Evolutionary conservation across 2,329 filamentous ascomycete species (phyloP).

Genomic region (Hypoxylon sp.): DNA sequence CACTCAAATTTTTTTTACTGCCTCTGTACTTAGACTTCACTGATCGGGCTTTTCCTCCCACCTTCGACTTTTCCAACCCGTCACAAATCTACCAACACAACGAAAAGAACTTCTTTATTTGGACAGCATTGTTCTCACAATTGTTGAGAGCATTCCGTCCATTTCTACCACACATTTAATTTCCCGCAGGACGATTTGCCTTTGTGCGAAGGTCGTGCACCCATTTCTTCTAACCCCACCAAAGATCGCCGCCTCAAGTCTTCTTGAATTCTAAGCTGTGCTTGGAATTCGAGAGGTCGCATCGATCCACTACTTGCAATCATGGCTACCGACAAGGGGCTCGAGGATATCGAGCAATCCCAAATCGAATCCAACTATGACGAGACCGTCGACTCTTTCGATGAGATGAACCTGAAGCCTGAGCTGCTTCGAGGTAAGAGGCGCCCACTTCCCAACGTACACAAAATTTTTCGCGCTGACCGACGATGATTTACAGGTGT

Average conservation of each 20-base stretch:
- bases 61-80: conserved; percentile 48
- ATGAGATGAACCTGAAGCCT: conserved; percentile 96
- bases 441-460: conserved; percentile 41
- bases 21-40: conserved; percentile 32
- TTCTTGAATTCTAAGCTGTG: conserved; percentile 81
- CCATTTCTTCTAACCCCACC: conserved; percentile 56
- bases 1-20: conserved; percentile 55
- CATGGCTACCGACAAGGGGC: conserved; percentile 98
- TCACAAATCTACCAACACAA: conserved; percentile 44
- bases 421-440: conserved; percentile 92
- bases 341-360: conserved; percentile 82
- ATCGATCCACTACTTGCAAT: conserved; percentile 76
- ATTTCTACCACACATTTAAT: conserved; percentile 47
- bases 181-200: conserved; percentile 50
- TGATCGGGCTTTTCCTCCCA: conserved; percentile 47
- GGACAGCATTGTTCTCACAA: conserved; percentile 49
- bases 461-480: conserved; percentile 33
- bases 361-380: conserved; percentile 99
- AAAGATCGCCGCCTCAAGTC: conserved; percentile 53
- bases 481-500: conserved; percentile 71
- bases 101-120: conserved; percentile 29
- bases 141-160: conserved; percentile 50
- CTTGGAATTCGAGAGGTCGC: conserved; percentile 81
- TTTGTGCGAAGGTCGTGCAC: conserved; percentile 49
- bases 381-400: conserved; percentile 99